These are phyloP conservation scores for Hanseniaspora uvarum DNA, from an alignment of 1,139 yeast genomes.

Conservation along the genomic window DNA sequence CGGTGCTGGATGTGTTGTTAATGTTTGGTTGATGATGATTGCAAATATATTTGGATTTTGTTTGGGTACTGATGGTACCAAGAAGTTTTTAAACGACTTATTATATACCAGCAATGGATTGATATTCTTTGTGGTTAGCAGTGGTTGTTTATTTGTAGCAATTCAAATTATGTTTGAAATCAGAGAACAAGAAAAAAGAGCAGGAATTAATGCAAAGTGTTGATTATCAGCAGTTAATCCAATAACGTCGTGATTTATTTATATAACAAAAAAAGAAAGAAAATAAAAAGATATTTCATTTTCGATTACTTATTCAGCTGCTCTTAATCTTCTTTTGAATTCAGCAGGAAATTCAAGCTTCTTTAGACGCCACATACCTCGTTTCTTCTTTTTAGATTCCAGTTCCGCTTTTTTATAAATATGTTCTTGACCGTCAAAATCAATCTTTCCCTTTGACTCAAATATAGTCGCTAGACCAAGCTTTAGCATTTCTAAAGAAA, in stretches of 20 bases:
- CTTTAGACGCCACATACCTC: slow-evolving; percentile 64
- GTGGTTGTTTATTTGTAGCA: slow-evolving; percentile 64
- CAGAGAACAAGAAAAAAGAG: slow-evolving; percentile 73
- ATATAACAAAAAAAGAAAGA: neutral
- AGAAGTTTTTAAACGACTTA: slow-evolving; percentile 55
- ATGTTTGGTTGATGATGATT: slow-evolving; percentile 97
- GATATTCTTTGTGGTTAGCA: slow-evolving; percentile 53
- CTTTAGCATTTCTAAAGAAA: slow-evolving; percentile 76
- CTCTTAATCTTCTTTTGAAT: slow-evolving; percentile 41
- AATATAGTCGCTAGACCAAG: slow-evolving; percentile 80
- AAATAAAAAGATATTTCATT: neutral
- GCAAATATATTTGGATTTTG: slow-evolving; percentile 94
- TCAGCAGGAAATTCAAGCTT: slow-evolving; percentile 69
- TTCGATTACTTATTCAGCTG: neutral
- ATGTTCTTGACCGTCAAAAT: slow-evolving; percentile 67
- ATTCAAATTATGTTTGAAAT: slow-evolving; percentile 91
- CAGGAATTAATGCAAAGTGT: slow-evolving; percentile 74
- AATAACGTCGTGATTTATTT: neutral
- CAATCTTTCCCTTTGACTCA: slow-evolving; percentile 63
- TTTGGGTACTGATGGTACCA: slow-evolving; percentile 77
- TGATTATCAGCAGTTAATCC: slow-evolving; percentile 26
- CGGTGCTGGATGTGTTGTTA: slow-evolving; percentile 76
- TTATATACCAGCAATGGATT: slow-evolving; percentile 61
- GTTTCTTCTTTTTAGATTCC: slow-evolving; percentile 44
- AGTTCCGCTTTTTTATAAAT: slow-evolving; percentile 50